These are phyloP conservation scores for Psidium friedrichsthalianum DNA, from an alignment of 345 rosid genomes.

Conservation along the genomic window DNA sequence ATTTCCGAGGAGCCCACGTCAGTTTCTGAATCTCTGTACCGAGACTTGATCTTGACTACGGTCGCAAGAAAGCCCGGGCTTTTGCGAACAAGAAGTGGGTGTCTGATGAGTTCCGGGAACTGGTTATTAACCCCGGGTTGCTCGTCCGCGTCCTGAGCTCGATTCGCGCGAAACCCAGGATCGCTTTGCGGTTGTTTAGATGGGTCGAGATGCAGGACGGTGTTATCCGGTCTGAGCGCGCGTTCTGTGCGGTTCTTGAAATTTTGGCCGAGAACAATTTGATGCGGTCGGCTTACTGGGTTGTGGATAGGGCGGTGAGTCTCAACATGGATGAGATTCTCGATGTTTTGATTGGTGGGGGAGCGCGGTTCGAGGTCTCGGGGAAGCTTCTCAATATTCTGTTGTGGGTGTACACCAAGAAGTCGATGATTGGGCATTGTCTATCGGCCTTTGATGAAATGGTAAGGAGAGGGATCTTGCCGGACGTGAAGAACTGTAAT, in stretches of 20 bases:
- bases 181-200: slow-evolving; percentile 42
- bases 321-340: slow-evolving; percentile 33
- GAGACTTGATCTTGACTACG: slow-evolving; percentile 31
- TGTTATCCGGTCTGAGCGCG: slow-evolving; percentile 25
- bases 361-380: slow-evolving; percentile 11
- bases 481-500: slow-evolving; percentile 56
- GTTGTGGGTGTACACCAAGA: slow-evolving; percentile 39
- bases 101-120: slow-evolving; percentile 24
- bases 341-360: slow-evolving; percentile 38
- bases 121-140: slow-evolving; percentile 36
- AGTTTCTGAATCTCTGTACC: slow-evolving; percentile 17
- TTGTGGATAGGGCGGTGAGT: slow-evolving; percentile 35
- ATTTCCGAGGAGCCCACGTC: slow-evolving; percentile 1
- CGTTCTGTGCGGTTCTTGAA: slow-evolving; percentile 37
- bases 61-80: slow-evolving; percentile 17
- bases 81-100: slow-evolving; percentile 30
- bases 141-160: slow-evolving; percentile 32
- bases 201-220: slow-evolving; percentile 47
- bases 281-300: slow-evolving; percentile 40
- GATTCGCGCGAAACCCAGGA: slow-evolving; percentile 37
- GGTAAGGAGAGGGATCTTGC: slow-evolving; percentile 39
- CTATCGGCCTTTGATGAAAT: slow-evolving; percentile 43
- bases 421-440: slow-evolving; percentile 40
- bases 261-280: slow-evolving; percentile 38
- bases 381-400: slow-evolving; percentile 42